Evolutionary conservation across 345 rosid species (phyloP), one percentile per base, ranked within the genome.

Genomic region (Brassica incana): DNA sequence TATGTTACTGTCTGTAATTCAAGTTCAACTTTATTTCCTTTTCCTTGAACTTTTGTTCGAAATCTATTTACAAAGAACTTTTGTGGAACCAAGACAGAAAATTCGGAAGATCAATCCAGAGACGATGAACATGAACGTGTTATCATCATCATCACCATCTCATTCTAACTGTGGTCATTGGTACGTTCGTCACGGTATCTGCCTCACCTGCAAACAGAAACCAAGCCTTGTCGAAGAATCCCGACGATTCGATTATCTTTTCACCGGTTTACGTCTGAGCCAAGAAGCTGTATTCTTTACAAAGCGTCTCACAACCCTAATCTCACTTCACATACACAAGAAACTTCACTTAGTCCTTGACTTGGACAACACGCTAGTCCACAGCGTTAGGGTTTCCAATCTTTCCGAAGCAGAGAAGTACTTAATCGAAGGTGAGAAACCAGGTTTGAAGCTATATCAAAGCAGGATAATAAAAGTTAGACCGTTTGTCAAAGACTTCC

Each of bases 331-430:
- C 76, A 23, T 6, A 29, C 50, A 58, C 30, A 72, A 66, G 67
- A 78, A 78, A 27, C 77, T 78, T 66, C 67, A 65, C 69, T 78
- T 78, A 25, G 63, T 78, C 1, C 82, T 78, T 78, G 82, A 73
- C 82, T 67, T 79, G 78, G 82, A 79, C 74, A 64, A 67, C 45
- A 79, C 78, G 78, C 59, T 79, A 33, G 4, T 74, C 35, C 48
- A 79, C 66, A 43, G 71, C 27, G 23, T 68, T 9, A 62, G 0
- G 9, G 54, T 5, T 79, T 33, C 60, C 30, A 1, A 68, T 20
- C 78, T 79, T 48, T 33, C 71, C 6, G 2, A 79, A 33, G 58
- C 62, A 43, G 78, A 73, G 64, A 67, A 60, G 65, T 60, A 73
- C 73, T 69, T 60, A 35, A 68, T 11, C 63, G 8, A 67, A 59